Conservation (phyloP, 2,329 filamentous ascomycete genomes). For the Pyricularia grisea region DNA sequence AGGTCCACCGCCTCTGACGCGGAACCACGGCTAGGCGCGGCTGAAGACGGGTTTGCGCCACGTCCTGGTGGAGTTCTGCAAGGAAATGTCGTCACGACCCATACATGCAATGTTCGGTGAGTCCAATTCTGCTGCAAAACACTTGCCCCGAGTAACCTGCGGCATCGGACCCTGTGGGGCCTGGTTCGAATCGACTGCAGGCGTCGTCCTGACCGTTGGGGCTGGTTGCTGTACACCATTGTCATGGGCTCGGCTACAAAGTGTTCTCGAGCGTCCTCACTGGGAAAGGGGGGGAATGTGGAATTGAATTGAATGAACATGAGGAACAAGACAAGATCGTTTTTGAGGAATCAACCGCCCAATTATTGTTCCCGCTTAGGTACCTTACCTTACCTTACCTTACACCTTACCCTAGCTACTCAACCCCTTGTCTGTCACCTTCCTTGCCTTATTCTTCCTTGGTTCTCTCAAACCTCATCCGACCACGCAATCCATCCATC, state of each 20-base stretch:
- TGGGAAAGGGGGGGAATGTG: neutral
- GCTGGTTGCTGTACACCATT: neutral
- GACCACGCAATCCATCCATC: no score
- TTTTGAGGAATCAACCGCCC: no score
- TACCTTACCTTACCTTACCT: no score
- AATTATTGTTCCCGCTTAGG: no score
- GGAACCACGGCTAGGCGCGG: slow-evolving; percentile 2
- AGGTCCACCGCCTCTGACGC: neutral
- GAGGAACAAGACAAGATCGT: neutral
- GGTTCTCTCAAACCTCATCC: no score
- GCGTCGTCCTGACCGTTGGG: neutral
- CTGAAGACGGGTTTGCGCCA: neutral
- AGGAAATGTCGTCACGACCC: neutral
- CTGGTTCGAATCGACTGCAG: neutral
- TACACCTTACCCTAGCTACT: no score
- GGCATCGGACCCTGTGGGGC: slow-evolving; percentile 2
- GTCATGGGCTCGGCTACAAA: slow-evolving; percentile 2
- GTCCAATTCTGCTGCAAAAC: neutral
- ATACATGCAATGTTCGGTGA: neutral
- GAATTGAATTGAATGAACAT: neutral
- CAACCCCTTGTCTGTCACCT: no score
- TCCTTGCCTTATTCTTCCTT: no score
- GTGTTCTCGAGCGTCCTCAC: slow-evolving; percentile 5
- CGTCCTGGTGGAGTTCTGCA: neutral
- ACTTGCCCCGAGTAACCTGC: neutral